phyloP scores from a whole-genome alignment of 2,329 filamentous ascomycete genomes.

The Aspergillus puulaauensis region DNA sequence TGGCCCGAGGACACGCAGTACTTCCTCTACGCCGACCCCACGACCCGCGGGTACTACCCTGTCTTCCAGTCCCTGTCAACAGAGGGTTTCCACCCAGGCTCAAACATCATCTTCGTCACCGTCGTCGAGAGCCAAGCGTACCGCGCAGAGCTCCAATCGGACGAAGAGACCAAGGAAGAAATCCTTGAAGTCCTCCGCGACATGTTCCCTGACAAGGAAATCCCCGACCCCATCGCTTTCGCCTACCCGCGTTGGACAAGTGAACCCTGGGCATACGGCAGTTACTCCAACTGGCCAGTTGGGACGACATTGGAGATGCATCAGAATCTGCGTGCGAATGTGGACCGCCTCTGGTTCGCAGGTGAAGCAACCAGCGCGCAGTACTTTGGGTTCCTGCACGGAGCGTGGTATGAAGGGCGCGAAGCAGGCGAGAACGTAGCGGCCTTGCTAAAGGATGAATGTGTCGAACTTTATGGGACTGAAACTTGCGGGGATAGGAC shows the following conservation, averaged over 20 bases:
- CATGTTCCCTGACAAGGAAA: conserved; percentile 59
- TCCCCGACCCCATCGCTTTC: conserved; percentile 62
- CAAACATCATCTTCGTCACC: conserved; percentile 66
- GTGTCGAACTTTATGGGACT: conserved; percentile 7
- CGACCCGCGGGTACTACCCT: conserved; percentile 54
- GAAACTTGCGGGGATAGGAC: conserved; percentile 20
- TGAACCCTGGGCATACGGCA: conserved; percentile 56
- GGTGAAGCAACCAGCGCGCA: conserved; percentile 63
- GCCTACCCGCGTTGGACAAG: conserved; percentile 61
- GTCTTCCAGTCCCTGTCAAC: conserved; percentile 64
- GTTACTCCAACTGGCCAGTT: conserved; percentile 67
- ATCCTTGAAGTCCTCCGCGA: conserved; percentile 56
- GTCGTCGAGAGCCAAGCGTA: conserved; percentile 59
- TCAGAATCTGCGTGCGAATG: conserved; percentile 66
- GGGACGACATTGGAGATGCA: conserved; percentile 65
- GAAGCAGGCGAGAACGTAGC: conserved; percentile 41
- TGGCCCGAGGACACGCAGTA: conserved; percentile 59
- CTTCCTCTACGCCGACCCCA: conserved; percentile 53
- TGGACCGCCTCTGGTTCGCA: conserved; percentile 62
- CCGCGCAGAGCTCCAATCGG: conserved; percentile 58
- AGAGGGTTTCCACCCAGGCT: conserved; percentile 59
- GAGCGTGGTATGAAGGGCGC: conserved; percentile 59
- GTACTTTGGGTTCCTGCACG: conserved; percentile 67
- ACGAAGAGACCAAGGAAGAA: conserved; percentile 58
- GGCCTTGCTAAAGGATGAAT: conserved; percentile 23